Base-by-base conservation (phyloP, 2,329 filamentous ascomycete species). In the Hypoxylon sp. region DNA sequence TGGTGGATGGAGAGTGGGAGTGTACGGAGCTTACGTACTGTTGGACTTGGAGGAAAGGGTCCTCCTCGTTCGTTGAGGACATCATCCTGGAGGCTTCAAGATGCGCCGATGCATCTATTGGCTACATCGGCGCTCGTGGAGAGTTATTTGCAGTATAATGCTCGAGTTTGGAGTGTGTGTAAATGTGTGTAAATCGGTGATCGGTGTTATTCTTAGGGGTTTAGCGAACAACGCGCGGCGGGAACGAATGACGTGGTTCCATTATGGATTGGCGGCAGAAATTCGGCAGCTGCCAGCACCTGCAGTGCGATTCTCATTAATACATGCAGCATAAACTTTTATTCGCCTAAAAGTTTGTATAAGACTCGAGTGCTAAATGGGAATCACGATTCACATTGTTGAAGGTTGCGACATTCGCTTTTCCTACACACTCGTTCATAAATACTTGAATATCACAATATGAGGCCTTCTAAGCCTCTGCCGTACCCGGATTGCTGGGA, bases 11-110 rank as follows among this genome's bases (percentile, higher is more conserved):
- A 26, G 38, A 55, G 54, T 16, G 18, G 40, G 26, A 32, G 16
- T 8, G 1, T 11, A 18, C 45, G 52, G 64, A 53, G 45, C 32
- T 42, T 28, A 74, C 85, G 54, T 80, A 90, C 89, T 89, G 87
- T 75, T 91, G 89, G 73, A 91, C 89, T 77, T 91, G 87, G 80
- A 91, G 86, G 83, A 91, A 91, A 45, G 89, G 89, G 75, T 91
- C 89, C 80, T 89, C 83, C 74, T 90, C 87, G 76, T 86, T 87
- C 6, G 83, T 87, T 70, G 87, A 89, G 79, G 87, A 87, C 87
- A 90, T 90, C 85, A 89, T 90, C 77, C 74, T 82, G 77, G 70
- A 55, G 70, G 68, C 60, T 74, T 69, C 54, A 67, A 71, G 62
- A 55, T 66, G 65, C 57, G 63, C 59, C 66, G 58, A 61, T 69